phyloP scores from a whole-genome alignment of 192 early-diverging fungal species.

The Mortierella alpina region DNA sequence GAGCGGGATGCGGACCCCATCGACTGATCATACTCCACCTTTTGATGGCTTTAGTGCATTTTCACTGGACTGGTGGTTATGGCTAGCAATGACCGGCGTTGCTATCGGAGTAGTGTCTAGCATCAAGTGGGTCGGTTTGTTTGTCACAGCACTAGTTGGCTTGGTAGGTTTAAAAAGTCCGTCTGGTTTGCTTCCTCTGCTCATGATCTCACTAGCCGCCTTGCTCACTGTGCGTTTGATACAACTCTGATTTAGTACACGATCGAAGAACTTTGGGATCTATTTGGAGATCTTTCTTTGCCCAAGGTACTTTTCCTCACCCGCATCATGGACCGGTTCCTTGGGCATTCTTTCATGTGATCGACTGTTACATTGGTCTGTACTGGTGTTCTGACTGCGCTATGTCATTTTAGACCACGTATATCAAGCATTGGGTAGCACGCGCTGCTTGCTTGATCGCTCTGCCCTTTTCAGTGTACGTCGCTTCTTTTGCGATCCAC shows the following conservation, averaged over 20 bases:
- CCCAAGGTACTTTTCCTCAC: conserved; percentile 54
- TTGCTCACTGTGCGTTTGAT: neutral
- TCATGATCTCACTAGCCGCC: conserved; percentile 37
- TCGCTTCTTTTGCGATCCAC: conserved; percentile 86
- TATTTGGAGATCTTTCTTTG: conserved; percentile 81
- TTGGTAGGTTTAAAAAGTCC: conserved; percentile 45
- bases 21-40: neutral
- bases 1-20: too few species aligned
- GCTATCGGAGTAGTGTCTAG: conserved; percentile 84
- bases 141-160: conserved; percentile 91
- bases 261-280: conserved; percentile 91
- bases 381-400: neutral
- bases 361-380: too few species aligned
- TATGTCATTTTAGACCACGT: conserved; percentile 55
- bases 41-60: conserved; percentile 70
- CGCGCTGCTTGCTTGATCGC: conserved; percentile 84
- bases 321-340: neutral
- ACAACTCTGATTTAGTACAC: conserved; percentile 66
- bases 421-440: conserved; percentile 87
- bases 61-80: conserved; percentile 87
- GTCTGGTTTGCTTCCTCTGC: neutral
- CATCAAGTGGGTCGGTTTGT: conserved; percentile 97
- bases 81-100: conserved; percentile 87
- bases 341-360: too few species aligned
- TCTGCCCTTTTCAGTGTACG: conserved; percentile 85